Percentiles rank a stretch among this genome's conserved stretches.
Conservation (phyloP, 192 early-diverging fungal species). For the Phlyctochytrium arcticum region DNA sequence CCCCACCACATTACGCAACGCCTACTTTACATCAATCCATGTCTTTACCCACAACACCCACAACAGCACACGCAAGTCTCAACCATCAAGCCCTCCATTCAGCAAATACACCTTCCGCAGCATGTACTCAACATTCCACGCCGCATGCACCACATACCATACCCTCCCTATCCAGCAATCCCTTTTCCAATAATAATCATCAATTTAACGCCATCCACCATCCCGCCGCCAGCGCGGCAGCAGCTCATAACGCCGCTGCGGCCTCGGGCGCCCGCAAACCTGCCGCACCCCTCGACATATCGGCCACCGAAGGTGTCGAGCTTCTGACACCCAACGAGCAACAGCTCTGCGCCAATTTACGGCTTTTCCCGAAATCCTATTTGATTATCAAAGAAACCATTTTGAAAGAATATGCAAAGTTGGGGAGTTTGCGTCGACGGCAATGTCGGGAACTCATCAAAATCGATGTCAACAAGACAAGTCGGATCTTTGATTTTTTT, state of each 20-base stretch:
- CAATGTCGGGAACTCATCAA: constrained; percentile 82
- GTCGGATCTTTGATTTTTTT: constrained; percentile 89
- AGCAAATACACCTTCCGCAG: no score
- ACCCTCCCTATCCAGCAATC: no score
- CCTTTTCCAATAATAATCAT: no score
- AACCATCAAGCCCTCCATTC: no score
- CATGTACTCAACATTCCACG: no score
- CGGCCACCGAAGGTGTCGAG: constrained; percentile 79
- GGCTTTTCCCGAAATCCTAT: constrained; percentile 85
- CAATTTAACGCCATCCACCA: no score
- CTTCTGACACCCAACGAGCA: constrained; percentile 77
- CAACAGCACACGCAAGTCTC: no score
- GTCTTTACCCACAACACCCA: no score
- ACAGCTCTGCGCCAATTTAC: constrained; percentile 73
- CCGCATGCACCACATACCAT: no score
- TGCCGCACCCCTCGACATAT: constrained; percentile 72
- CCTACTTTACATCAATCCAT: no score
- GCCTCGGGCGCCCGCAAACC: constrained; percentile 19
- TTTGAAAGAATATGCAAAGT: constrained; percentile 73
- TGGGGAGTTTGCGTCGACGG: constrained; percentile 66
- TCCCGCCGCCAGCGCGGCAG: background rate
- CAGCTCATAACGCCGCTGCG: background rate
- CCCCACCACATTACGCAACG: no score
- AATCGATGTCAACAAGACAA: constrained; percentile 89
- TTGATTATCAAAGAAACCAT: constrained; percentile 90